A percentile compares a stretch with the other conserved stretches of the same genome.
Evolutionary conservation across 345 rosid genomes (phyloP).

Genomic region (Microcos paniculata): DNA sequence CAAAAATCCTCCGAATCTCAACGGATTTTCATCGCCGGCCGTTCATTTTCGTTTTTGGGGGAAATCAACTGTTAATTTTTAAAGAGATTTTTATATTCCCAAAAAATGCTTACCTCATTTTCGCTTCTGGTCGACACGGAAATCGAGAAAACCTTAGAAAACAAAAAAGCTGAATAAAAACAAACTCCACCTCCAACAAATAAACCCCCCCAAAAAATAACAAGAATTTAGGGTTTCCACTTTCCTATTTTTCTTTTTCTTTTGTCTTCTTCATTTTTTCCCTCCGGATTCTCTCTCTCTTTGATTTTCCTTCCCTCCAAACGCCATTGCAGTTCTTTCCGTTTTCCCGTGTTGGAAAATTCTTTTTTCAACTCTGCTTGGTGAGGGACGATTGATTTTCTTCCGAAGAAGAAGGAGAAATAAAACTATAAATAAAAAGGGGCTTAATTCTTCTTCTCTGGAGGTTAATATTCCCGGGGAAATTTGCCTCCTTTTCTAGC

Average conservation of each 20-base stretch:
- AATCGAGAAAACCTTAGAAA: conserved; percentile 15
- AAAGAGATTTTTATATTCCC: background rate
- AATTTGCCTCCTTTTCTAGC: background rate
- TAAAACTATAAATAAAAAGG: background rate
- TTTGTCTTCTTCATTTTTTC: background rate
- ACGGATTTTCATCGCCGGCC: background rate
- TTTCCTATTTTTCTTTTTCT: background rate
- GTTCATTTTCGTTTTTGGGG: background rate
- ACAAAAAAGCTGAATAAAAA: background rate
- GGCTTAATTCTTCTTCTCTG: conserved; percentile 16
- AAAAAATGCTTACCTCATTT: conserved; percentile 16
- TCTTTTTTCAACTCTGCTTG: background rate
- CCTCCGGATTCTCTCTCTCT: conserved; percentile 2
- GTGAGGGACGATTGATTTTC: background rate
- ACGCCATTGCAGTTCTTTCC: background rate
- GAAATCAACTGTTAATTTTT: background rate
- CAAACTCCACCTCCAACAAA: background rate
- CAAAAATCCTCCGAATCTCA: background rate
- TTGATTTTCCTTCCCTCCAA: conserved; percentile 37
- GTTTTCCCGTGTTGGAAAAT: background rate
- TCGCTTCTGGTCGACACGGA: background rate
- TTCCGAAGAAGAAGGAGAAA: background rate
- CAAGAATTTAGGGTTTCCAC: conserved; percentile 30
- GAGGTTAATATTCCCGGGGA: conserved; percentile 25
- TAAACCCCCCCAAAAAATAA: background rate